Evolutionary conservation across 352 stramenopile genomes (phyloP).

Genomic region (Phytophthora meadii): DNA sequence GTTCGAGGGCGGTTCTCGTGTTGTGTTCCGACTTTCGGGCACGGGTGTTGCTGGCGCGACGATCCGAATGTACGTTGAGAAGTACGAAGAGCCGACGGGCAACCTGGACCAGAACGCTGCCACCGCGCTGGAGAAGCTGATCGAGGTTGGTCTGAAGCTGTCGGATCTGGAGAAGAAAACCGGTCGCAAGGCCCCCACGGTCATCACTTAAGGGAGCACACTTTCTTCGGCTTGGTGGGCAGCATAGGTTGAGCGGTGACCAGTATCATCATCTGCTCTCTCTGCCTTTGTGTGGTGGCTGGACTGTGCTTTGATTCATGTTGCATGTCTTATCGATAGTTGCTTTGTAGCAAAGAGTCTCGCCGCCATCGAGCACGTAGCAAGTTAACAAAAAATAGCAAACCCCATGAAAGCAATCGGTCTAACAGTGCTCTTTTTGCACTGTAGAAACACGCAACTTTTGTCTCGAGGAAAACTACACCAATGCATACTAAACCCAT

Average conservation of each 20-base stretch:
- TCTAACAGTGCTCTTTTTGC: too few species aligned
- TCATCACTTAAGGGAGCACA: constrained; percentile 94
- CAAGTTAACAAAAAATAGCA: constrained; percentile 32
- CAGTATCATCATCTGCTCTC: constrained; percentile 19
- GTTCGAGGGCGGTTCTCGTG: constrained; percentile 94
- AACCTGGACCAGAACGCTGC: constrained; percentile 85
- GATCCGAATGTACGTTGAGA: constrained; percentile 99
- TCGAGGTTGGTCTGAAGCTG: constrained; percentile 92
- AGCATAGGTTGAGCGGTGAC: constrained; percentile 30
- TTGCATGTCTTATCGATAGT: constrained; percentile 33
- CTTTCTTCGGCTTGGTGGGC: constrained; percentile 16
- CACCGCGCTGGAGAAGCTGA: constrained; percentile 88
- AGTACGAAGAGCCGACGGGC: constrained; percentile 94
- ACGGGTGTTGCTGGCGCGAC: constrained; percentile 97
- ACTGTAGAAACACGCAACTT: too few species aligned
- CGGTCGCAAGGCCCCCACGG: constrained; percentile 93
- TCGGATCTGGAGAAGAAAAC: constrained; percentile 94
- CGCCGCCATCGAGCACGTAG: constrained; percentile 16
- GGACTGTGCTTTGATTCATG: constrained; percentile 23
- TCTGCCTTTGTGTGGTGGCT: constrained; percentile 29
- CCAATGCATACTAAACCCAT: neutral
- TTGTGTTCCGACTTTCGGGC: constrained; percentile 98
- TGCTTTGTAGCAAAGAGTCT: constrained; percentile 33
- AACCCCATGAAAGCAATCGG: constrained; percentile 23
- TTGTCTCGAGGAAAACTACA: neutral